These are phyloP conservation scores for Entoloma clypeatum DNA, from an alignment of 1,284 basidiomycete species.

Conservation along the genomic window DNA sequence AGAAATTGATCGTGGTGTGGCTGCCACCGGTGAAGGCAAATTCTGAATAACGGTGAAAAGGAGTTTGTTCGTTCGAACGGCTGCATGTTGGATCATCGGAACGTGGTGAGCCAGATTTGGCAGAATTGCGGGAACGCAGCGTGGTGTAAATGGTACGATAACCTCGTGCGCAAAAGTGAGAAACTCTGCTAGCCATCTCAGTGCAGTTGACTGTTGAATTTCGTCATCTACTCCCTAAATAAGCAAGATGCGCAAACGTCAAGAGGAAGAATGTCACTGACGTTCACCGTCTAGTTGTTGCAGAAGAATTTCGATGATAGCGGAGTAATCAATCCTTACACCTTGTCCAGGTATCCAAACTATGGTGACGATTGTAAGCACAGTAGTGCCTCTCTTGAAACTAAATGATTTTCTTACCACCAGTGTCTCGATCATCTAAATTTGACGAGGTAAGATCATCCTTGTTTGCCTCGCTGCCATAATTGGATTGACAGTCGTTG, in stretches of 20 bases:
- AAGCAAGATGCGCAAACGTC: constrained; percentile 6
- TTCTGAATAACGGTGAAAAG: constrained; percentile 85
- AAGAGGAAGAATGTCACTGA: constrained; percentile 38
- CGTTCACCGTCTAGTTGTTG: constrained; percentile 84
- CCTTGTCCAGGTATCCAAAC: constrained; percentile 94
- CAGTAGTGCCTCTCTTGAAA: constrained; percentile 3
- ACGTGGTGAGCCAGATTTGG: constrained; percentile 94
- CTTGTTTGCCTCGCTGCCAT: constrained; percentile 41
- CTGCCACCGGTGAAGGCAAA: constrained; percentile 69
- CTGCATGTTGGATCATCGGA: constrained; percentile 84
- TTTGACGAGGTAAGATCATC: constrained; percentile 46
- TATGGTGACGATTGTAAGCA: constrained; percentile 31
- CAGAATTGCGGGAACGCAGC: constrained; percentile 88
- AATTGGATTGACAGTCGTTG: constrained; percentile 42
- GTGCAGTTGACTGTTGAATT: constrained; percentile 83
- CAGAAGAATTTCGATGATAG: constrained; percentile 94
- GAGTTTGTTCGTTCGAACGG: constrained; percentile 82
- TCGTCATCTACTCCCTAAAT: constrained; percentile 75
- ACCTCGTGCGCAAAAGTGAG: constrained; percentile 86
- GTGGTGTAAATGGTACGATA: constrained; percentile 92
- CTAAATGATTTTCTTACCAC: constrained; percentile 43
- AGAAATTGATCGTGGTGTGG: constrained; percentile 36
- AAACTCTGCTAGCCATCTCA: constrained; percentile 93
- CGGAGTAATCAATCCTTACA: constrained; percentile 86
- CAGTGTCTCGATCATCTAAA: constrained; percentile 55